Percentiles rank a stretch among this genome's conserved stretches.
Conservation (phyloP, 1,139 yeast genomes). For the Lodderomyces metapsilosis region DNA sequence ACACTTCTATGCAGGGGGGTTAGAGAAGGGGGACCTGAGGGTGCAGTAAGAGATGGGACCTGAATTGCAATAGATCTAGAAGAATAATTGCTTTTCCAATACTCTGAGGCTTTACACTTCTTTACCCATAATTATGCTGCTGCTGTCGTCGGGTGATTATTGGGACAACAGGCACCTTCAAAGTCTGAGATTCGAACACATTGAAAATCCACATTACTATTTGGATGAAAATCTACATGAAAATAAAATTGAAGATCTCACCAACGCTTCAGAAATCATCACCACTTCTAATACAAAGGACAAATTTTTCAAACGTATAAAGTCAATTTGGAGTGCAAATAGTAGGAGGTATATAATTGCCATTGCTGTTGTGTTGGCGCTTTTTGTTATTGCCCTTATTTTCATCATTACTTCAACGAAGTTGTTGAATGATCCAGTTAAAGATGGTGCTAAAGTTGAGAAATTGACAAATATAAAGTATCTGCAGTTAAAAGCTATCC, state of each 20-base stretch:
- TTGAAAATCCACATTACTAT: conserved; percentile 12
- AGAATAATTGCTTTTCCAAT: neutral
- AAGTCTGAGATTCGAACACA: conserved; percentile 7
- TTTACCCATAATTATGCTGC: neutral
- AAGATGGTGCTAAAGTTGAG: conserved; percentile 11
- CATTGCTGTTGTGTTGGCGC: conserved; percentile 3
- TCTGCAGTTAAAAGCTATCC: conserved; percentile 23
- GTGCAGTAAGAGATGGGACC: neutral
- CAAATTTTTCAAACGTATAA: neutral
- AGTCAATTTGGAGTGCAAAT: conserved; percentile 1
- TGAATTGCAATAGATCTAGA: neutral
- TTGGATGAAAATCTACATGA: conserved; percentile 8
- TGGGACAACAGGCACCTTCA: neutral
- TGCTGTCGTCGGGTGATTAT: neutral
- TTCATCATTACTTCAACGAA: conserved; percentile 10
- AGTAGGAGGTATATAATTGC: conserved; percentile 7
- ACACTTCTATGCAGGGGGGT: too few species aligned
- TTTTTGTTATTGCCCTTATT: conserved; percentile 8
- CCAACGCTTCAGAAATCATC: neutral
- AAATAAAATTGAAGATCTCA: conserved; percentile 1
- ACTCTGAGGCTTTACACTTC: too few species aligned
- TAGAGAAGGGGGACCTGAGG: too few species aligned
- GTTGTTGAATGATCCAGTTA: conserved; percentile 10
- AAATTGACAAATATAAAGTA: conserved; percentile 16
- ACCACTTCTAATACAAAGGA: neutral